A percentile compares a stretch with the other conserved stretches of the same genome.
These are phyloP conservation scores for Termitomyces heimii DNA, from an alignment of 768 basidiomycete species.

Conservation along the genomic window DNA sequence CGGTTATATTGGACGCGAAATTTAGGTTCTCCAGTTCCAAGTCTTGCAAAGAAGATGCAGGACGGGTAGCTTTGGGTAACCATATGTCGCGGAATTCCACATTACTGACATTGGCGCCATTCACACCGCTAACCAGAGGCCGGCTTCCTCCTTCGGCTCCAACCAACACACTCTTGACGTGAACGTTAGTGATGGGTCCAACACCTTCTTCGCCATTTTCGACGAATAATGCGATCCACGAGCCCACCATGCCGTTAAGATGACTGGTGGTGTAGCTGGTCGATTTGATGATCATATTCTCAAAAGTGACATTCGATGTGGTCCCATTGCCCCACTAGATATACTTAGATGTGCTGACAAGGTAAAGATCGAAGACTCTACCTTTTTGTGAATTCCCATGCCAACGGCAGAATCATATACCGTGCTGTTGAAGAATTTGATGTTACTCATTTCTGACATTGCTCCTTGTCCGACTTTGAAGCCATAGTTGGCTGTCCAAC, in stretches of 20 bases:
- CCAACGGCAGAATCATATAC: slow-evolving; percentile 14
- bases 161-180: slow-evolving; percentile 11
- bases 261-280: slow-evolving; percentile 9
- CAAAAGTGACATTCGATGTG: slow-evolving; percentile 11
- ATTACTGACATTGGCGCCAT: slow-evolving; percentile 9
- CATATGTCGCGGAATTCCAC: slow-evolving; percentile 9
- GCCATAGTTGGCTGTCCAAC: slow-evolving; percentile 13
- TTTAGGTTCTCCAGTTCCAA: slow-evolving; percentile 1
- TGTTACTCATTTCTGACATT: slow-evolving; percentile 9
- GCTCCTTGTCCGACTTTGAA: slow-evolving; percentile 17
- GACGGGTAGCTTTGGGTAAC: slow-evolving; percentile 1
- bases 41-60: slow-evolving; percentile 3
- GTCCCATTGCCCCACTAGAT: slow-evolving; percentile 10
- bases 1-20: slow-evolving; percentile 8
- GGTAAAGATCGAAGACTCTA: background rate
- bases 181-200: slow-evolving; percentile 11
- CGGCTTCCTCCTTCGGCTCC: slow-evolving; percentile 4
- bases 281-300: slow-evolving; percentile 13
- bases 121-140: slow-evolving; percentile 8
- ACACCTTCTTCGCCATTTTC: slow-evolving; percentile 13
- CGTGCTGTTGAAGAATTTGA: slow-evolving; percentile 10
- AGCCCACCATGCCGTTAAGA: slow-evolving; percentile 12
- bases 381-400: slow-evolving; percentile 15
- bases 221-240: slow-evolving; percentile 12
- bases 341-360: background rate